Evolutionary conservation across 2,329 filamentous ascomycete species (phyloP).

Genomic region (Penicillium vulpinum): DNA sequence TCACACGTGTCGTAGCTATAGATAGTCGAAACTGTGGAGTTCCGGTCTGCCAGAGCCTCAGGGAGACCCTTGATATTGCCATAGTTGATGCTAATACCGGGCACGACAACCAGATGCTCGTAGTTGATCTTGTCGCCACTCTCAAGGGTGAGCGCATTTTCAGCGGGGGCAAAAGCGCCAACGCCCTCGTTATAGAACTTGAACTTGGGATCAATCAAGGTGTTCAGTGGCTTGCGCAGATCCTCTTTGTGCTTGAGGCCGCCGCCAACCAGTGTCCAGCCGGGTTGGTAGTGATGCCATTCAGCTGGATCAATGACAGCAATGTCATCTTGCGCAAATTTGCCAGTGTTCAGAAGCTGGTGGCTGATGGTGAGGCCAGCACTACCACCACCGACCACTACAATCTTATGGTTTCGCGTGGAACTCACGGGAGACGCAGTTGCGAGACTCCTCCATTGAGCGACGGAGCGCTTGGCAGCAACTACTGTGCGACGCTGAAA

Average conservation of each 20-base stretch:
- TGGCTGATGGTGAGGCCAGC: slow-evolving; percentile 67
- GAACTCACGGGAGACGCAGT: slow-evolving; percentile 39
- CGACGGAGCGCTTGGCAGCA: slow-evolving; percentile 23
- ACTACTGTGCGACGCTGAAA: slow-evolving; percentile 26
- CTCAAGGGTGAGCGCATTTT: slow-evolving; percentile 57
- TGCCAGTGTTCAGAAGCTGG: slow-evolving; percentile 62
- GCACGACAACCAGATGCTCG: slow-evolving; percentile 64
- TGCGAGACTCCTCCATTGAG: slow-evolving; percentile 19
- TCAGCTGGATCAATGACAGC: slow-evolving; percentile 63
- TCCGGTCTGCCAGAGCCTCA: slow-evolving; percentile 54
- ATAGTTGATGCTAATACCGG: slow-evolving; percentile 57
- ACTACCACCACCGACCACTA: slow-evolving; percentile 66
- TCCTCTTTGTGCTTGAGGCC: slow-evolving; percentile 65
- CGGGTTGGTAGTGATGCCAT: slow-evolving; percentile 68
- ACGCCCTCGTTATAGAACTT: slow-evolving; percentile 60
- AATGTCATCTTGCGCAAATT: slow-evolving; percentile 61
- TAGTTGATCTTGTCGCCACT: slow-evolving; percentile 61
- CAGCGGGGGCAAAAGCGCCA: slow-evolving; percentile 53
- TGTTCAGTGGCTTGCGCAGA: slow-evolving; percentile 52
- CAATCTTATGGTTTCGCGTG: slow-evolving; percentile 59
- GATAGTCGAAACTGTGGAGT: slow-evolving; percentile 56
- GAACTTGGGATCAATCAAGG: slow-evolving; percentile 60
- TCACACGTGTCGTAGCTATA: slow-evolving; percentile 58
- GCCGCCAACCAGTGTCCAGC: slow-evolving; percentile 68
- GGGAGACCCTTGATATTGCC: slow-evolving; percentile 56